A percentile compares a stretch with the other conserved stretches of the same genome.
These are phyloP conservation scores for Pseudevernia furfuracea DNA, from an alignment of 495 filamentous ascomycete species.

Conservation along the genomic window DNA sequence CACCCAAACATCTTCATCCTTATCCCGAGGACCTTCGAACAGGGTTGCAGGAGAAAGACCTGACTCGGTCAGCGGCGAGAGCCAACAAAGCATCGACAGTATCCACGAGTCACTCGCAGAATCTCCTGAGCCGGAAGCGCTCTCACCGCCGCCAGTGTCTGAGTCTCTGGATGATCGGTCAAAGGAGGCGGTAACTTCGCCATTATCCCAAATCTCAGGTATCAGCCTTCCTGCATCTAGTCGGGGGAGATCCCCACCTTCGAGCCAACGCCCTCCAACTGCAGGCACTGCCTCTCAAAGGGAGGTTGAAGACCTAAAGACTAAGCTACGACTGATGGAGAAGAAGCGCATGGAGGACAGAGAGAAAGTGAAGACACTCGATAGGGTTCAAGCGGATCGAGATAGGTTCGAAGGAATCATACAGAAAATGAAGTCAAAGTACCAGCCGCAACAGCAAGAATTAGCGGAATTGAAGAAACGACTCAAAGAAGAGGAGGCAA, in stretches of 20 bases:
- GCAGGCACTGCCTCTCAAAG: constrained; percentile 41
- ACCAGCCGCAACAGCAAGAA: constrained; percentile 78
- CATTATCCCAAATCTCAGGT: constrained; percentile 18
- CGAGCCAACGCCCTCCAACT: constrained; percentile 10
- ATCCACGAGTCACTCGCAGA: constrained; percentile 22
- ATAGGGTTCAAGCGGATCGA: constrained; percentile 67
- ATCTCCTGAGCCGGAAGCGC: constrained; percentile 14
- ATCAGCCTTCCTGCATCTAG: constrained; percentile 11
- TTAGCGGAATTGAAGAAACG: constrained; percentile 65
- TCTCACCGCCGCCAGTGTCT: constrained; percentile 14
- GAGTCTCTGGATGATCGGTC: constrained; percentile 8
- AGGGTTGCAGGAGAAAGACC: constrained; percentile 25
- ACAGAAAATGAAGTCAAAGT: constrained; percentile 84
- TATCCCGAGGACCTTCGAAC: constrained; percentile 32
- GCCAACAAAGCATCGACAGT: constrained; percentile 33
- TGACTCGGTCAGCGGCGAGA: constrained; percentile 21
- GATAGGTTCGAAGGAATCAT: constrained; percentile 86
- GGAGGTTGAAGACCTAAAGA: constrained; percentile 72
- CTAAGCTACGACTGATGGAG: constrained; percentile 70
- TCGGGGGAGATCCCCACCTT: constrained; percentile 23
- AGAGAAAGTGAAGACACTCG: constrained; percentile 75
- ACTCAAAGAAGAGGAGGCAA: constrained; percentile 64
- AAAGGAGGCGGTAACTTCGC: background rate
- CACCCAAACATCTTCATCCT: constrained; percentile 27
- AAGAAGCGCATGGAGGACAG: constrained; percentile 77